A percentile compares a stretch with the other conserved stretches of the same genome.
Evolutionary conservation across 2,329 filamentous ascomycete genomes (phyloP).

Genomic region (Talaromyces sp.): DNA sequence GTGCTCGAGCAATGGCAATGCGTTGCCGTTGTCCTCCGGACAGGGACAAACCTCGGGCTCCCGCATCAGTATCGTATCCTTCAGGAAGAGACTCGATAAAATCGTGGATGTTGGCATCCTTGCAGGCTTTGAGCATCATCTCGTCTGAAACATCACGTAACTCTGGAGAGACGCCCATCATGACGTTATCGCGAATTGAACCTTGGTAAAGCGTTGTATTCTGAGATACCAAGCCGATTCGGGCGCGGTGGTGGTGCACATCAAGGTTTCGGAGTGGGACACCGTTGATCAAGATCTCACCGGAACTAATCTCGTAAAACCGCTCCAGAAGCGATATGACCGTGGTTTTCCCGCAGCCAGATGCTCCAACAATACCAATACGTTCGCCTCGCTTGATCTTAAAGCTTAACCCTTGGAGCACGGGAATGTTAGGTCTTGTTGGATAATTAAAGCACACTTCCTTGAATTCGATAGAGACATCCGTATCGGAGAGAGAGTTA

Average conservation of each 20-base stretch:
- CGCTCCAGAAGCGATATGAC: conserved; percentile 57
- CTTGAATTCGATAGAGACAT: background rate
- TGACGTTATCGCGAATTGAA: conserved; percentile 85
- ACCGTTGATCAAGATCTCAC: conserved; percentile 51
- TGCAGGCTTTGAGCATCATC: conserved; percentile 58
- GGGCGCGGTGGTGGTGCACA: conserved; percentile 40
- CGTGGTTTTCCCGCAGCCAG: conserved; percentile 61
- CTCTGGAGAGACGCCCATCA: conserved; percentile 70
- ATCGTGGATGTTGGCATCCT: conserved; percentile 89
- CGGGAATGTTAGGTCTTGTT: conserved; percentile 18
- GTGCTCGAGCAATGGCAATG: conserved; percentile 74
- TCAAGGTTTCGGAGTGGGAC: conserved; percentile 57
- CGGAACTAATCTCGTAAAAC: conserved; percentile 60
- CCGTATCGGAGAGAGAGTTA: background rate
- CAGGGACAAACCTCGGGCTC: conserved; percentile 64
- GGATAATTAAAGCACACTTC: background rate
- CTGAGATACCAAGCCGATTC: conserved; percentile 73
- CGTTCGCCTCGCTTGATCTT: conserved; percentile 48
- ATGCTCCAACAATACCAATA: conserved; percentile 53
- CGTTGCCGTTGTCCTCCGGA: conserved; percentile 85
- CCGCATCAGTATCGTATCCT: conserved; percentile 69
- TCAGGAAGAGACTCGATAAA: conserved; percentile 62
- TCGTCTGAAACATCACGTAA: conserved; percentile 58
- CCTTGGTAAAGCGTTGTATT: conserved; percentile 87
- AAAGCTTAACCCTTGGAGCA: conserved; percentile 6